phyloP scores from a whole-genome alignment of 108 stramenopile species.

The Nannochloropsis salina region DNA sequence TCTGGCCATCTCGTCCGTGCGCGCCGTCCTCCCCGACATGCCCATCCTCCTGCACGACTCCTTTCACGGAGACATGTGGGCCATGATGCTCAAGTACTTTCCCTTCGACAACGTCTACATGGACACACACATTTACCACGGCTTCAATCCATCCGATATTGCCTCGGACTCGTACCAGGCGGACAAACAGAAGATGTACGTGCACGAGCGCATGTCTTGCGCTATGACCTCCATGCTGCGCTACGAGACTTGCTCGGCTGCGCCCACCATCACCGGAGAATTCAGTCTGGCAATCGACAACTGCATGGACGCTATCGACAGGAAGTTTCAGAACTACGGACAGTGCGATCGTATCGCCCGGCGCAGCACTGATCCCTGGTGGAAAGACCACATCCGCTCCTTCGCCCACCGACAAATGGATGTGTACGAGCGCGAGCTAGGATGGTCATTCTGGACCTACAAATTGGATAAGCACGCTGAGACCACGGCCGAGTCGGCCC shows the following conservation, averaged over 20 bases:
- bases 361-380: constrained; percentile 32
- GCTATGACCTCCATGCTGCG: constrained; percentile 52
- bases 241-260: constrained; percentile 53
- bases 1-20: constrained; percentile 38
- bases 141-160: constrained; percentile 41
- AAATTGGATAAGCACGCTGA: constrained; percentile 52
- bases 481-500: constrained; percentile 41
- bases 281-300: constrained; percentile 52
- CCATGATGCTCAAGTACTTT: constrained; percentile 48
- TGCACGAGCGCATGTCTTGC: constrained; percentile 54
- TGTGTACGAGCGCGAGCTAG: constrained; percentile 47
- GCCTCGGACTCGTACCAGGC: constrained; percentile 13
- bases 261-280: constrained; percentile 47
- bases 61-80: constrained; percentile 51
- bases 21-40: constrained; percentile 43
- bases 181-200: constrained; percentile 47
- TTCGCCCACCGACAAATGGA: constrained; percentile 50
- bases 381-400: constrained; percentile 48
- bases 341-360: constrained; percentile 45
- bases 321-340: constrained; percentile 46
- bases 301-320: constrained; percentile 33
- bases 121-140: constrained; percentile 57
- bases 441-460: constrained; percentile 54
- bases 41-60: constrained; percentile 53
- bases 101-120: constrained; percentile 46